Percentiles rank a stretch among this genome's conserved stretches.
Conservation (phyloP, 31 red algal genomes). For the Asparagopsis taxiformis region DNA sequence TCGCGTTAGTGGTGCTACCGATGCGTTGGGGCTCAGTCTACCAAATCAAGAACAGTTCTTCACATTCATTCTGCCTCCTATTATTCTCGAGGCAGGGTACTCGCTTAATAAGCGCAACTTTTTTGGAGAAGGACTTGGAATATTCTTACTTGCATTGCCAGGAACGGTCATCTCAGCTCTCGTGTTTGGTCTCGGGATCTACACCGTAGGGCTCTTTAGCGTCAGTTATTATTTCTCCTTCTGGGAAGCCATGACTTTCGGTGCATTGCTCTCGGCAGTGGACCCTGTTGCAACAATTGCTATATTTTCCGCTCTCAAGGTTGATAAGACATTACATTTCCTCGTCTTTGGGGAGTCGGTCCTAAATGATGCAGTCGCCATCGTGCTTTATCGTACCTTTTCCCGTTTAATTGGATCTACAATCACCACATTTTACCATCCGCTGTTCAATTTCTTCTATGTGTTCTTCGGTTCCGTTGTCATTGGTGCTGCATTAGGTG, state of each 20-base stretch:
- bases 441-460: conserved; percentile 77
- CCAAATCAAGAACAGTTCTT: conserved; percentile 97
- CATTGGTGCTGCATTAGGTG: conserved; percentile 60
- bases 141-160: conserved; percentile 83
- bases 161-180: conserved; percentile 90
- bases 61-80: conserved; percentile 92
- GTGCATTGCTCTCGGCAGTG: conserved; percentile 90
- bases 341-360: conserved; percentile 98
- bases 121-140: conserved; percentile 67
- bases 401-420: conserved; percentile 63
- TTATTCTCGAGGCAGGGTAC: conserved; percentile 96
- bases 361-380: conserved; percentile 96
- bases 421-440: conserved; percentile 50
- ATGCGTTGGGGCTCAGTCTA: conserved; percentile 65
- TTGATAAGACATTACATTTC: conserved; percentile 94
- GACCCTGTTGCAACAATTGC: conserved; percentile 99
- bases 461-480: conserved; percentile 86
- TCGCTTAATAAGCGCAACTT: conserved; percentile 91
- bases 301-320: conserved; percentile 88
- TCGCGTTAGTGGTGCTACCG: conserved; percentile 68
- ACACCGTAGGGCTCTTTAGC: conserved; percentile 68
- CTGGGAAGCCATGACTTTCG: conserved; percentile 96
- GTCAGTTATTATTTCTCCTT: conserved; percentile 77
- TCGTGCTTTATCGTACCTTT: conserved; percentile 93
- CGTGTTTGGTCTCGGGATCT: conserved; percentile 82